Percentiles rank a stretch among this genome's conserved stretches.
These are phyloP conservation scores for Colletotrichum agaves DNA, from an alignment of 2,329 filamentous ascomycete species.

Conservation along the genomic window DNA sequence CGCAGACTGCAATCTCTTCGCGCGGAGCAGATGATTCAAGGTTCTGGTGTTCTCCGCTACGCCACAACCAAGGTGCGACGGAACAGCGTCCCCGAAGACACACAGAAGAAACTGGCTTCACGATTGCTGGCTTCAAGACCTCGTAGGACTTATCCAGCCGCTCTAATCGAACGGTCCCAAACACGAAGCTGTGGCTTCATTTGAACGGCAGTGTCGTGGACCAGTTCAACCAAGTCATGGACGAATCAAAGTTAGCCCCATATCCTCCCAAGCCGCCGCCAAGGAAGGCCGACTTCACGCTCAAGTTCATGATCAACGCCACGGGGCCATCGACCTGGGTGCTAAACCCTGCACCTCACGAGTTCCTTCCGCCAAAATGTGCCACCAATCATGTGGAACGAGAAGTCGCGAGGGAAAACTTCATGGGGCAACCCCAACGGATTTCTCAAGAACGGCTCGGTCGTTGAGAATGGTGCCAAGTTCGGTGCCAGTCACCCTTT, in stretches of 20 bases:
- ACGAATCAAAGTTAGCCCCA: conserved; percentile 2
- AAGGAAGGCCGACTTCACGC: conserved; percentile 15
- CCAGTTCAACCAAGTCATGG: background rate
- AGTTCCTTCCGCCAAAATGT: conserved; percentile 33
- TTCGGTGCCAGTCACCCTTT: conserved; percentile 22
- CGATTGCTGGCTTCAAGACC: no score
- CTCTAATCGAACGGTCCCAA: conserved; percentile 2
- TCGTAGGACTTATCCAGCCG: background rate
- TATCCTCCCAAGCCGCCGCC: conserved; percentile 8
- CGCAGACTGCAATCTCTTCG: conserved; percentile 21
- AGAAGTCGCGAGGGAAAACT: background rate
- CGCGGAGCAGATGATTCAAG: conserved; percentile 23
- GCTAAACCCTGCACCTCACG: conserved; percentile 6
- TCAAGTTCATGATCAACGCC: conserved; percentile 12
- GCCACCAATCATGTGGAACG: conserved; percentile 17
- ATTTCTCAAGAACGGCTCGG: conserved; percentile 9
- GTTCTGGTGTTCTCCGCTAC: conserved; percentile 10
- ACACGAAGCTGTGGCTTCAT: conserved; percentile 11
- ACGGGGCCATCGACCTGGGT: conserved; percentile 16
- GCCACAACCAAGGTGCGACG: background rate
- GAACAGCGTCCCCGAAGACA: no score
- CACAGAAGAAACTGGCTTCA: no score
- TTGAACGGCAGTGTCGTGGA: conserved; percentile 19
- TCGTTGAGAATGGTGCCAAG: conserved; percentile 22
- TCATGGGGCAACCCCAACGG: conserved; percentile 15